phyloP scores from a whole-genome alignment of 805 yeast species.

The Brettanomyces anomalus region DNA sequence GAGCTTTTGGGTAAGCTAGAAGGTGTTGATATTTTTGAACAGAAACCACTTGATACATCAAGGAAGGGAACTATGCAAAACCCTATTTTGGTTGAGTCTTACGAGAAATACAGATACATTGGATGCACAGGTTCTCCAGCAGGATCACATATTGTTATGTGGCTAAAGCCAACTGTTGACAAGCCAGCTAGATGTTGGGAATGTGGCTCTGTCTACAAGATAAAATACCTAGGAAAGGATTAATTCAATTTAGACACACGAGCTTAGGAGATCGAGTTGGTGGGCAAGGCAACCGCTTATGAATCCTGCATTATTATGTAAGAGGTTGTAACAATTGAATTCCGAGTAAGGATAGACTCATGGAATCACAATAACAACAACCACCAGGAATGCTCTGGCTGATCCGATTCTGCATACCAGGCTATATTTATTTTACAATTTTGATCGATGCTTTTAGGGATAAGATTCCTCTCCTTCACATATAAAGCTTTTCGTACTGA shows the following conservation, averaged over 20 bases:
- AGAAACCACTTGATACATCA: slow-evolving; percentile 76
- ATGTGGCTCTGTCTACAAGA: slow-evolving; percentile 90
- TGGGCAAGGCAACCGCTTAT: too few species aligned
- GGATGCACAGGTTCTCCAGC: slow-evolving; percentile 98
- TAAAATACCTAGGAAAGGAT: slow-evolving; percentile 78
- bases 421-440: too few species aligned
- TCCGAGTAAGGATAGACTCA: too few species aligned
- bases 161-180: slow-evolving; percentile 82
- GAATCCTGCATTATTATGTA: too few species aligned
- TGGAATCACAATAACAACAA: too few species aligned
- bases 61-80: slow-evolving; percentile 87
- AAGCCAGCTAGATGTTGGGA: slow-evolving; percentile 96
- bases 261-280: too few species aligned
- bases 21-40: slow-evolving; percentile 91
- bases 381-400: too few species aligned
- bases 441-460: too few species aligned
- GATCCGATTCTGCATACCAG: too few species aligned
- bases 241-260: background rate
- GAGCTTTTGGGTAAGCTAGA: slow-evolving; percentile 90
- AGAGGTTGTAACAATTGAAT: too few species aligned
- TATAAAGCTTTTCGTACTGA: background rate
- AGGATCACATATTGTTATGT: slow-evolving; percentile 81
- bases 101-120: slow-evolving; percentile 87
- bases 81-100: slow-evolving; percentile 85
- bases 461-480: background rate